phyloP scores from a whole-genome alignment of 768 basidiomycete genomes.

The Psilocybe cubensis region DNA sequence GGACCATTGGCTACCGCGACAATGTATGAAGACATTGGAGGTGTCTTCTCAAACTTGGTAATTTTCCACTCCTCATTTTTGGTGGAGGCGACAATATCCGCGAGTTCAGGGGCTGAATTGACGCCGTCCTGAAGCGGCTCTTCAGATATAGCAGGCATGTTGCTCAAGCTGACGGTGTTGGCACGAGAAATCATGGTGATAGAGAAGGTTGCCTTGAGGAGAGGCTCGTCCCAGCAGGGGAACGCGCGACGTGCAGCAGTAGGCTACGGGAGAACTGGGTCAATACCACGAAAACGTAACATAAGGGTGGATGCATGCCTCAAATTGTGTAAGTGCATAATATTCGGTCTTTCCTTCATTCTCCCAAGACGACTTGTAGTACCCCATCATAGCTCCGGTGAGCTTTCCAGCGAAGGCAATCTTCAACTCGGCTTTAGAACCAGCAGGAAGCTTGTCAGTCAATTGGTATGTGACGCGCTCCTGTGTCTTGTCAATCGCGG shows the following conservation, averaged over 20 bases:
- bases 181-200: conserved; percentile 80
- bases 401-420: conserved; percentile 74
- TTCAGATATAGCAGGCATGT: conserved; percentile 82
- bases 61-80: conserved; percentile 72
- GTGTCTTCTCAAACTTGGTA: conserved; percentile 80
- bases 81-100: conserved; percentile 46
- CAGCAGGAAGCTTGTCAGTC: conserved; percentile 58
- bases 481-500: conserved; percentile 57
- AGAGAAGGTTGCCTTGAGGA: conserved; percentile 81
- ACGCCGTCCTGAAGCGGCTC: conserved; percentile 41
- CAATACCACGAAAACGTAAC: background rate
- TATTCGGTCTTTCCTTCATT: conserved; percentile 63
- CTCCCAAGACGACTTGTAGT: conserved; percentile 74
- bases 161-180: conserved; percentile 79
- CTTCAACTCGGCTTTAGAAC: conserved; percentile 71
- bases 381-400: conserved; percentile 77
- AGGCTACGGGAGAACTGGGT: conserved; percentile 49
- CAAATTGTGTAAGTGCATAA: conserved; percentile 90
- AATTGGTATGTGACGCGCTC: conserved; percentile 73
- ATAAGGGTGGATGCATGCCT: conserved; percentile 41
- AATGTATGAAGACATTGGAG: conserved; percentile 88
- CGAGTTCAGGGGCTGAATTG: conserved; percentile 31
- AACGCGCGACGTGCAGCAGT: conserved; percentile 84
- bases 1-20: conserved; percentile 86
- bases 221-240: conserved; percentile 94